These are phyloP conservation scores for Aspergillus candidus DNA, from an alignment of 2,329 filamentous ascomycete genomes.

Conservation along the genomic window DNA sequence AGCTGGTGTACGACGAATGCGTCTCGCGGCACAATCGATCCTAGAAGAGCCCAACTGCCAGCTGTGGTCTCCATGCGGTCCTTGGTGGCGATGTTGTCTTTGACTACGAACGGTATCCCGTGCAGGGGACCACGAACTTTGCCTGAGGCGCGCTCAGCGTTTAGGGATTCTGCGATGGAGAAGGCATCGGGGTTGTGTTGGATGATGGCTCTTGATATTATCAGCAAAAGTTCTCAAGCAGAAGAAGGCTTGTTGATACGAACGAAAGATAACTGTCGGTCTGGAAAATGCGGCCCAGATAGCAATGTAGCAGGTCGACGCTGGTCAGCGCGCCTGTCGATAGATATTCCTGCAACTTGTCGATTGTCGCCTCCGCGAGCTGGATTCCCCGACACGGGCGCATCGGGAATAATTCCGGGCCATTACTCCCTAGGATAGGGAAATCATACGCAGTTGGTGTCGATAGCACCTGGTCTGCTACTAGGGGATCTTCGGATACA, in stretches of 20 bases:
- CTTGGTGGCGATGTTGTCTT: slow-evolving; percentile 61
- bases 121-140: slow-evolving; percentile 60
- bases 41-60: slow-evolving; percentile 61
- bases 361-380: slow-evolving; percentile 65
- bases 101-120: slow-evolving; percentile 69
- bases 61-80: slow-evolving; percentile 70
- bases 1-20: slow-evolving; percentile 57
- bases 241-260: slow-evolving; percentile 40
- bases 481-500: slow-evolving; percentile 16
- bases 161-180: slow-evolving; percentile 54
- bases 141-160: slow-evolving; percentile 54
- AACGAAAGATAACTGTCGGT: slow-evolving; percentile 53
- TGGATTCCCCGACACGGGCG: slow-evolving; percentile 53
- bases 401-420: slow-evolving; percentile 54
- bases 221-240: neutral
- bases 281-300: slow-evolving; percentile 55
- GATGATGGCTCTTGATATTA: slow-evolving; percentile 41
- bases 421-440: slow-evolving; percentile 30
- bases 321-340: slow-evolving; percentile 50
- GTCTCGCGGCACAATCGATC: slow-evolving; percentile 62
- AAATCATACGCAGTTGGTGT: slow-evolving; percentile 33
- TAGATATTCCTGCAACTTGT: slow-evolving; percentile 59
- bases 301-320: slow-evolving; percentile 56
- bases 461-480: slow-evolving; percentile 29
- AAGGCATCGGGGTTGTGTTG: slow-evolving; percentile 64